These are phyloP conservation scores for Trichoderma aggressivum DNA, from an alignment of 2,329 filamentous ascomycete genomes.

Conservation along the genomic window DNA sequence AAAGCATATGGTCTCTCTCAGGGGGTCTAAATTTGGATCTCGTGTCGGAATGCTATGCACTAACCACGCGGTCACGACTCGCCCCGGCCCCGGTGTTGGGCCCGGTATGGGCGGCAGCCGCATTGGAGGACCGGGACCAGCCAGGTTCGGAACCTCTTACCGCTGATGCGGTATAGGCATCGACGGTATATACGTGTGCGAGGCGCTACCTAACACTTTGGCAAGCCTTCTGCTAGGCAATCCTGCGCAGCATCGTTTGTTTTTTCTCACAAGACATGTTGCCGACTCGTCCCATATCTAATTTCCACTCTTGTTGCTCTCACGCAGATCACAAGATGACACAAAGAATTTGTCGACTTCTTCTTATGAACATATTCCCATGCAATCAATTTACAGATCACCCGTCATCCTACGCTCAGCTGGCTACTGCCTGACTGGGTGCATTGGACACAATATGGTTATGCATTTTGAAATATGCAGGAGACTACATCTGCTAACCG, in stretches of 20 bases:
- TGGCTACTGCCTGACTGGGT: slow-evolving; percentile 47
- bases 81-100: slow-evolving; percentile 79
- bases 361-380: slow-evolving; percentile 49
- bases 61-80: slow-evolving; percentile 85
- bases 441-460: slow-evolving; percentile 62
- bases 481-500: slow-evolving; percentile 33
- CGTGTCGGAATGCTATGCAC: slow-evolving; percentile 98
- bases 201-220: slow-evolving; percentile 18
- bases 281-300: slow-evolving; percentile 27
- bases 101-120: slow-evolving; percentile 56
- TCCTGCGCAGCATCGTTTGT: slow-evolving; percentile 4
- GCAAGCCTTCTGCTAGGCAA: neutral
- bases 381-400: slow-evolving; percentile 53
- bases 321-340: slow-evolving; percentile 36
- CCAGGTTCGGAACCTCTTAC: slow-evolving; percentile 54
- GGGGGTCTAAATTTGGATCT: slow-evolving; percentile 97
- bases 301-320: slow-evolving; percentile 32
- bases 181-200: slow-evolving; percentile 18
- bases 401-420: slow-evolving; percentile 55
- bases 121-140: slow-evolving; percentile 55
- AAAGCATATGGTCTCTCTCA: slow-evolving; percentile 99
- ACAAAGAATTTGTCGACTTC: slow-evolving; percentile 44
- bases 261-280: slow-evolving; percentile 17
- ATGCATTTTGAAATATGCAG: slow-evolving; percentile 56
- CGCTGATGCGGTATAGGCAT: slow-evolving; percentile 41